phyloP scores from a whole-genome alignment of 2,329 filamentous ascomycete genomes.

The Colletotrichum plurivorum region DNA sequence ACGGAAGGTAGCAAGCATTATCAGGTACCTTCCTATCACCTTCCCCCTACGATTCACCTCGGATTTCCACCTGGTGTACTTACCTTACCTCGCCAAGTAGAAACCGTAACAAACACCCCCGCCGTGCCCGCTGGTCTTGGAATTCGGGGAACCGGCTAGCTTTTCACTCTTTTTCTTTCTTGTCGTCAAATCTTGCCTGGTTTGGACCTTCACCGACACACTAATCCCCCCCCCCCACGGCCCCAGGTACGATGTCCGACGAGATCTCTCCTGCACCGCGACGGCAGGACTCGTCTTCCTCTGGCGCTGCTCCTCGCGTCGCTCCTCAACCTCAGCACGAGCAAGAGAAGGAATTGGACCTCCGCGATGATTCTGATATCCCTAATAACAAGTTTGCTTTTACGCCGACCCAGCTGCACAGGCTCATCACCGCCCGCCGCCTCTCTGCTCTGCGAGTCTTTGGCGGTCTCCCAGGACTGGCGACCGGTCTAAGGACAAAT shows the following conservation, averaged over 20 bases:
- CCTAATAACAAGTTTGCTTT: slow-evolving; percentile 67
- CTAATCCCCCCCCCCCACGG: neutral
- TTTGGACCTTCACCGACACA: slow-evolving; percentile 8
- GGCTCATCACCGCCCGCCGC: slow-evolving; percentile 65
- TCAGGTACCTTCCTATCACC: too few species aligned
- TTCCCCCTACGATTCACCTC: too few species aligned
- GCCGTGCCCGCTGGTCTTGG: neutral
- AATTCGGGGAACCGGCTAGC: neutral
- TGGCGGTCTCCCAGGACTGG: slow-evolving; percentile 68
- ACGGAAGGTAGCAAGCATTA: too few species aligned
- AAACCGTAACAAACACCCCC: neutral
- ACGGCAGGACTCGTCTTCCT: slow-evolving; percentile 53
- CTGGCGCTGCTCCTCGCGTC: slow-evolving; percentile 55
- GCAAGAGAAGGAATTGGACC: slow-evolving; percentile 23
- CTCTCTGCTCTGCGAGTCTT: slow-evolving; percentile 64
- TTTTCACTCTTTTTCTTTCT: neutral
- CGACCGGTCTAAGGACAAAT: slow-evolving; percentile 65
- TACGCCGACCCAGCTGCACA: slow-evolving; percentile 66
- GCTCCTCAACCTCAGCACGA: neutral
- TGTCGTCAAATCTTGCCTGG: slow-evolving; percentile 15
- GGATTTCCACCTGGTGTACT: too few species aligned
- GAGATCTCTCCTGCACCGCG: slow-evolving; percentile 69
- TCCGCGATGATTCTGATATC: slow-evolving; percentile 31
- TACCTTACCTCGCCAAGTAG: neutral
- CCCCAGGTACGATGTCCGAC: slow-evolving; percentile 48